These are phyloP conservation scores for Colletotrichum melonis DNA, from an alignment of 2,329 filamentous ascomycete genomes.

Conservation along the genomic window DNA sequence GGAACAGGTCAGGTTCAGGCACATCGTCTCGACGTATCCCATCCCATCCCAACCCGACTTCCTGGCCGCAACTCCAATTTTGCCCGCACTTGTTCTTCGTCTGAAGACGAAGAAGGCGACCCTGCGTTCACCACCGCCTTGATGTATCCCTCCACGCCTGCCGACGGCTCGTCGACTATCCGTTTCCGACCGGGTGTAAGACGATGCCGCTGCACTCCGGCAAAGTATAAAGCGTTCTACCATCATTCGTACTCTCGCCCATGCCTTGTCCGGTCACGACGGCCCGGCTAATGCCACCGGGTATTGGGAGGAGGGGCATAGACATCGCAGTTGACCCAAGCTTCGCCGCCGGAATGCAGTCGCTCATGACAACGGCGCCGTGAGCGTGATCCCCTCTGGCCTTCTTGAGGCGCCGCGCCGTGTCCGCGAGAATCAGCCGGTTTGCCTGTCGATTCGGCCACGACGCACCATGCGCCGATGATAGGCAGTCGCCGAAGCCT, in stretches of 20 bases:
- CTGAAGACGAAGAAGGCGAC: background rate
- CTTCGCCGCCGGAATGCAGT: background rate
- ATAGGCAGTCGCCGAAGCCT: background rate
- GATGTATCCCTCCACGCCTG: background rate
- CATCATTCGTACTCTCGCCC: background rate
- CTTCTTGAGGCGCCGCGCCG: background rate
- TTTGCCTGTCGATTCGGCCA: background rate
- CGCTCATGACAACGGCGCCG: background rate
- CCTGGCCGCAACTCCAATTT: background rate
- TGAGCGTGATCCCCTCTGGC: background rate
- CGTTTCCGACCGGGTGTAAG: constrained; percentile 6
- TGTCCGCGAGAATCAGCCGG: background rate
- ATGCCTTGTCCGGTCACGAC: background rate
- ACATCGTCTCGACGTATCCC: background rate
- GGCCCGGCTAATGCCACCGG: background rate
- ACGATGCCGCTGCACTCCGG: background rate
- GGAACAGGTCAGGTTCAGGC: background rate
- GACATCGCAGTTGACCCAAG: background rate
- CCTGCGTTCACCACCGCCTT: background rate
- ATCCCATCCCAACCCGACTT: background rate
- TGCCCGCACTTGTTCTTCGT: background rate
- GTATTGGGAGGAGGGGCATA: background rate
- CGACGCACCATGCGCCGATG: background rate
- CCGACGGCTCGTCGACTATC: constrained; percentile 10
- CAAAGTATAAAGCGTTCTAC: background rate